A percentile compares a stretch with the other conserved stretches of the same genome.
Evolutionary conservation across 805 yeast genomes (phyloP).

Genomic region (Saccharomycopsis sp.): DNA sequence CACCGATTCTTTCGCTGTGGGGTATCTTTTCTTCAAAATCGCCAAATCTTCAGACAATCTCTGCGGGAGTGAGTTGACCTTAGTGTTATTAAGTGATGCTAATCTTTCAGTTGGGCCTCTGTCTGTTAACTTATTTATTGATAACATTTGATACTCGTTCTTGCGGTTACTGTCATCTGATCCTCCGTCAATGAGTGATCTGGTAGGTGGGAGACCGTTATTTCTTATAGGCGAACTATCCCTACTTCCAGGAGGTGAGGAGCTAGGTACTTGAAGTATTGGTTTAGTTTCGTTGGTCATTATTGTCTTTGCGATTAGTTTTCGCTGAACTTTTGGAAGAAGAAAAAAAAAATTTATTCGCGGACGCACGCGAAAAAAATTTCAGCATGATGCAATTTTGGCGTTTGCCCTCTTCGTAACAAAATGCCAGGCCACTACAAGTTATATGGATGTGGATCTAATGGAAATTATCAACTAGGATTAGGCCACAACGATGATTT

Average conservation of each 20-base stretch:
- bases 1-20: conserved; percentile 27
- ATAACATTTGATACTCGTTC: conserved; percentile 10
- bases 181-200: conserved; percentile 8
- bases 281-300: conserved; percentile 9
- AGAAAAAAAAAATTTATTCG: background rate
- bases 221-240: conserved; percentile 14
- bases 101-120: conserved; percentile 1
- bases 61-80: conserved; percentile 11
- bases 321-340: background rate
- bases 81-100: background rate
- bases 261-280: conserved; percentile 19
- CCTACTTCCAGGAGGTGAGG: conserved; percentile 15
- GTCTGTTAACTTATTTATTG: conserved; percentile 1
- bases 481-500: conserved; percentile 45
- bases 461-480: conserved; percentile 76
- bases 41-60: conserved; percentile 26
- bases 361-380: background rate
- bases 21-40: conserved; percentile 29
- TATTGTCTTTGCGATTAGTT: too few species aligned
- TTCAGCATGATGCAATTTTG: background rate
- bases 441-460: conserved; percentile 70
- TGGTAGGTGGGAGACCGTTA: conserved; percentile 8
- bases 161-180: background rate
- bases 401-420: too few species aligned
- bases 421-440: conserved; percentile 1